phyloP scores from a whole-genome alignment of 768 basidiomycete genomes.

The Collybia sp. region DNA sequence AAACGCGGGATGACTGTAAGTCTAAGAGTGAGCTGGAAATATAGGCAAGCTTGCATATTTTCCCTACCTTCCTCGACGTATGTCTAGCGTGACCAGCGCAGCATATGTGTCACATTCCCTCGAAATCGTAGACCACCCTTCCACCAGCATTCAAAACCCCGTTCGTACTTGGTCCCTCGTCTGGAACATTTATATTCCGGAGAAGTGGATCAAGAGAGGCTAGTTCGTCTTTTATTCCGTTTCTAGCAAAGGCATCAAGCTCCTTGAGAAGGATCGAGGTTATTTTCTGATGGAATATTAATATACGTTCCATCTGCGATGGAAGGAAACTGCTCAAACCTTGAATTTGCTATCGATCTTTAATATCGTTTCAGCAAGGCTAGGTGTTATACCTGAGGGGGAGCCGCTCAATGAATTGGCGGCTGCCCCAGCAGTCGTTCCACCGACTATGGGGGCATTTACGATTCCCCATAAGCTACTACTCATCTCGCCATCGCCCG shows the following conservation, averaged over 20 bases:
- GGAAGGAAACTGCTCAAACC: slow-evolving; percentile 34
- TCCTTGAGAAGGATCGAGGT: slow-evolving; percentile 77
- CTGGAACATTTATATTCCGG: slow-evolving; percentile 44
- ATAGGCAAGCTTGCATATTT: too few species aligned
- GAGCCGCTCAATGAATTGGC: slow-evolving; percentile 31
- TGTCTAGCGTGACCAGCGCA: too few species aligned
- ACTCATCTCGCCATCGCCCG: slow-evolving; percentile 27
- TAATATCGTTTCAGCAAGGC: slow-evolving; percentile 65
- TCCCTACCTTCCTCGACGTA: too few species aligned
- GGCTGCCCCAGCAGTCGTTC: slow-evolving; percentile 12
- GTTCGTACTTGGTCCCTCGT: slow-evolving; percentile 17
- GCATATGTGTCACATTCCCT: slow-evolving; percentile 17
- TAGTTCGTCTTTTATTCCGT: slow-evolving; percentile 78
- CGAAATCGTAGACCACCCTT: slow-evolving; percentile 26
- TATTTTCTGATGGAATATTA: slow-evolving; percentile 61
- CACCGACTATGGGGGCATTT: slow-evolving; percentile 32
- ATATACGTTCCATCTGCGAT: neutral
- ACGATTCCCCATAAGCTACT: slow-evolving; percentile 74
- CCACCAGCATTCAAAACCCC: slow-evolving; percentile 12
- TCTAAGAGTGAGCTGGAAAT: too few species aligned
- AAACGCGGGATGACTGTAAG: too few species aligned
- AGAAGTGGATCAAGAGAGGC: slow-evolving; percentile 77
- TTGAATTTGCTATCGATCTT: slow-evolving; percentile 86
- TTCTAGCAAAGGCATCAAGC: slow-evolving; percentile 76
- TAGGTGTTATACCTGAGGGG: slow-evolving; percentile 54